Base-by-base conservation (phyloP, 371 early-diverging fungal genomes). In the Lichtheimia hyalospora region DNA sequence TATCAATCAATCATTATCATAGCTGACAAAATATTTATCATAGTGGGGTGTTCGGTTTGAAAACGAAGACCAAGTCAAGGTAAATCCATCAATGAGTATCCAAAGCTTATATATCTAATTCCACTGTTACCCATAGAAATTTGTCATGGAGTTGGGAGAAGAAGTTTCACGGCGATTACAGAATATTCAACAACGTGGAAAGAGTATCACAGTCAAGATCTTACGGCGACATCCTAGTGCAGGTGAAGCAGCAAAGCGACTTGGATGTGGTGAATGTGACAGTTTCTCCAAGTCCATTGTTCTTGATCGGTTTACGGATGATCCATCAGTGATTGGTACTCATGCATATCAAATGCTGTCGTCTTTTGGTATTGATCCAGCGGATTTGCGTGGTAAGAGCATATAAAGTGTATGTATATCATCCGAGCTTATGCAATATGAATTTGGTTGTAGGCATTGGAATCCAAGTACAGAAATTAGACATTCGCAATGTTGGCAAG, bases 31-130 rank as follows among this genome's bases (percentile, higher is more conserved):
- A 8, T 53, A 15, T 8, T 57, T 53, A 15, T 8, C 54, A 20
- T 57, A 80, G 67, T 96, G 95, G 94, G 96, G 94, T 2, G 82
- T 96, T 0, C 83, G 96, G 15, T 92, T 96, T 70, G 86, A 89
- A 54, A 84, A 64, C 14, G 68, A 82, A 28, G 67, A 70, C 0
- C 87, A 95, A 57, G 84, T 85, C 5, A 75, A 86, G 44, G 74
- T 86, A 60, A 49, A 43, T 18, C 4, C 12, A 8, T 13, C 5
- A 4, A 23, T 27, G n/a, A 5, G 46, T 46, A 46, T 20, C 5
- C 13, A 49, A 34, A 34, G 34, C 7, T 5, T 7, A 27, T 34
- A 10, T 34, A 34, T 34, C 34, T 34, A 8, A 34, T 10, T 6
- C 5, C n/a, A n/a, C n/a, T n/a, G n/a, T 44, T 34, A 12, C 18